A percentile compares a stretch with the other conserved stretches of the same genome.
Evolutionary conservation across 2,329 filamentous ascomycete genomes (phyloP).

Genomic region (Uncinocarpus reesii): DNA sequence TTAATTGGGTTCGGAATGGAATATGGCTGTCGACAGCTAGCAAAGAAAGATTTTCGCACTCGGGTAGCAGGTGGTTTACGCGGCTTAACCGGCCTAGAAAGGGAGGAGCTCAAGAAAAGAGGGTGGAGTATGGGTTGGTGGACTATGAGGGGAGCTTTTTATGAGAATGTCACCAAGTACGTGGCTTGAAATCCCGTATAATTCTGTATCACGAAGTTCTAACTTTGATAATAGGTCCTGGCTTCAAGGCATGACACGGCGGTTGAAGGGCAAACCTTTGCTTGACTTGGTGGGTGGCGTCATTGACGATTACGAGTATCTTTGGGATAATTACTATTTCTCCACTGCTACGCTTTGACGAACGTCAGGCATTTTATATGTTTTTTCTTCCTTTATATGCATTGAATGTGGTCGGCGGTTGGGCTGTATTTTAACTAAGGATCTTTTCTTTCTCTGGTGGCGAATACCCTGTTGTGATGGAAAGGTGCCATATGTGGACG

Average conservation of each 20-base stretch:
- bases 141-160: conserved; percentile 92
- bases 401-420: neutral
- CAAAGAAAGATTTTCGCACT: conserved; percentile 54
- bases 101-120: conserved; percentile 77
- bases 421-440: neutral
- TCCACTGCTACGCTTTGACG: conserved; percentile 47
- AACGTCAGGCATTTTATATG: conserved; percentile 9
- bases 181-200: conserved; percentile 18
- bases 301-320: conserved; percentile 89
- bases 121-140: conserved; percentile 93
- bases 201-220: conserved; percentile 15
- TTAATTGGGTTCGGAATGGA: conserved; percentile 74
- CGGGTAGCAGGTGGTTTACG: conserved; percentile 59
- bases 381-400: conserved; percentile 9
- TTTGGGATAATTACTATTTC: conserved; percentile 98
- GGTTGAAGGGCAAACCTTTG: conserved; percentile 61
- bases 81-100: conserved; percentile 71
- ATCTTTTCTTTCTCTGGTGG: neutral
- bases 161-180: conserved; percentile 73
- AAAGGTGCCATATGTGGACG: neutral
- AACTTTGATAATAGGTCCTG: conserved; percentile 38
- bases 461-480: neutral
- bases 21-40: conserved; percentile 76
- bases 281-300: conserved; percentile 74
- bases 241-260: conserved; percentile 59